phyloP scores from a whole-genome alignment of 2,329 filamentous ascomycete species.

The Botrytis cinerea region DNA sequence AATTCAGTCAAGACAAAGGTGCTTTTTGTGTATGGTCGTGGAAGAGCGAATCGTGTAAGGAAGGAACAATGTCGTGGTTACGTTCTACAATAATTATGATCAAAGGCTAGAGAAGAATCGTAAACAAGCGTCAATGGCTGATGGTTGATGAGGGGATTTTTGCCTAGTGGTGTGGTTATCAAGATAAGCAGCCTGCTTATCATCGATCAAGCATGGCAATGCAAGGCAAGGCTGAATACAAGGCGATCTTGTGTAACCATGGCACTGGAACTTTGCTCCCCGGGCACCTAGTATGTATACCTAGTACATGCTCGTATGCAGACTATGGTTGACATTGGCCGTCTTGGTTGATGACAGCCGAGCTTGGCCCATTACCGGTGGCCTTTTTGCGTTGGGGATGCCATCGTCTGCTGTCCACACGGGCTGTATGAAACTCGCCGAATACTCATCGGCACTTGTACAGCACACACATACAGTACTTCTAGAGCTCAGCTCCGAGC shows the following conservation, averaged over 20 bases:
- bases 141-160: neutral
- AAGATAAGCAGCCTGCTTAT: slow-evolving; percentile 5
- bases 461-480: slow-evolving; percentile 2
- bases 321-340: neutral
- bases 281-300: neutral
- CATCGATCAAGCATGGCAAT: slow-evolving; percentile 1
- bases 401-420: slow-evolving; percentile 6
- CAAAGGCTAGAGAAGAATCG: neutral
- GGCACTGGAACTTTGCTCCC: neutral
- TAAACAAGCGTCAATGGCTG: slow-evolving; percentile 5
- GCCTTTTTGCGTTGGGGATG: neutral
- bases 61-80: neutral
- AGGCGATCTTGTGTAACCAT: slow-evolving; percentile 16
- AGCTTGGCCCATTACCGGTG: neutral
- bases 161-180: neutral
- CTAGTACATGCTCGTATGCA: too few species aligned
- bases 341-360: neutral
- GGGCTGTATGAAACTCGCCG: neutral
- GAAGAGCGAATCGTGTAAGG: neutral
- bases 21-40: neutral
- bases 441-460: neutral
- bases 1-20: neutral
- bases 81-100: neutral
- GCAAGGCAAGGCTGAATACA: slow-evolving; percentile 5
- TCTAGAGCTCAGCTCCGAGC: neutral